Conservation (phyloP, 106 monocot genomes). For the Dactylorhiza incarnata region DNA sequence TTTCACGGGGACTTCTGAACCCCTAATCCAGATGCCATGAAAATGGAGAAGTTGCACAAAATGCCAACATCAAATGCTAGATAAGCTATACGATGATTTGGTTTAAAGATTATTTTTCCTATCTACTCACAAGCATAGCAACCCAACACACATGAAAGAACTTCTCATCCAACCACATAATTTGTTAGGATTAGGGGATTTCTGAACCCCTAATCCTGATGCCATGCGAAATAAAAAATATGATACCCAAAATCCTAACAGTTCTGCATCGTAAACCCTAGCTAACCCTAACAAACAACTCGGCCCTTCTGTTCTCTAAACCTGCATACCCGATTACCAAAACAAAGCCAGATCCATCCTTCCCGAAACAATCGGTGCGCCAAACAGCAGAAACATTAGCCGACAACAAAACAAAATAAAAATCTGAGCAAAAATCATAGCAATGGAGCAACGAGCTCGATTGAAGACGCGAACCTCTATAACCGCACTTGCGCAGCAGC, state of each 20-base stretch:
- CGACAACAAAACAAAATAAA: background rate
- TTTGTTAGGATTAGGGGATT: background rate
- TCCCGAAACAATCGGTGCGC: background rate
- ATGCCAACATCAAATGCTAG: background rate
- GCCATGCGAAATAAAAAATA: too few relatives aligned
- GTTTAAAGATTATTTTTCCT: background rate
- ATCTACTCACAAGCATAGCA: background rate
- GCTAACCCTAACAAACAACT: background rate
- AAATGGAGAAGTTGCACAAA: too few relatives aligned
- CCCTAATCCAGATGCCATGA: too few relatives aligned
- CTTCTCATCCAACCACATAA: background rate
- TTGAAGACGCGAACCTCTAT: constrained; percentile 28
- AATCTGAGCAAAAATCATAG: background rate
- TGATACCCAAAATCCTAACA: too few relatives aligned
- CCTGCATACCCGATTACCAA: background rate
- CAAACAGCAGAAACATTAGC: too few relatives aligned
- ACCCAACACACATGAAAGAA: background rate
- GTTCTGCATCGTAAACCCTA: background rate
- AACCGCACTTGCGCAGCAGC: constrained; percentile 53
- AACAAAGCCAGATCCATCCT: background rate
- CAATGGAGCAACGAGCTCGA: background rate
- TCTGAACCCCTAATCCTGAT: background rate
- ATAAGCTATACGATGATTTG: background rate
- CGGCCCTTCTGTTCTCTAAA: background rate
- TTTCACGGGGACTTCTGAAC: background rate